Evolutionary conservation across 2,329 filamentous ascomycete genomes (phyloP), one percentile per base, ranked within the genome.

Genomic region (Lasiodiplodia theobromae): DNA sequence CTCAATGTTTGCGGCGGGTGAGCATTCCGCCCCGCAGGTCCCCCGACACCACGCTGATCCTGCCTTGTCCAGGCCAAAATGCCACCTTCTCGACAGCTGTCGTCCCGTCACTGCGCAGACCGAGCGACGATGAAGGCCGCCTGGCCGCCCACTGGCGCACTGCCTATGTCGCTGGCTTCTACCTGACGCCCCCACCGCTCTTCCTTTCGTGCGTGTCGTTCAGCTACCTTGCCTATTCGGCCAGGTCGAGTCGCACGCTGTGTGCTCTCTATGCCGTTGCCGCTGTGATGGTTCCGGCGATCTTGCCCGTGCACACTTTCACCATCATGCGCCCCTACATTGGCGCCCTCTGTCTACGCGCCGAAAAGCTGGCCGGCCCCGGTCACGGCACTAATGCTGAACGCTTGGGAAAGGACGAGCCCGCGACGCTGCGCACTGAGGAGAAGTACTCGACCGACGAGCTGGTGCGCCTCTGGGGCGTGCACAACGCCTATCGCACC

Each of bases 241-340:
- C 47, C 28, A 21, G 44, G 16, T 14, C 28, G 11, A 64, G 47
- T 7, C 47, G 60, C 44, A 21, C 37, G 28, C 47, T 64, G 18
- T 64, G 60, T 21, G 8, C 44, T 38, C 54, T 60, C 18, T 67
- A 67, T 8, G 34, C 40, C 25, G 31, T 23, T 21, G 65, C 65
- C 4, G 65, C 65, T 2, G 54, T 60, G 28, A 16, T 67, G 40
- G 53, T 67, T 21, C 65, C 65, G 6, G 54, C 65, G 12, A 51
- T 60, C 28, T 4, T 67, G 31, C 47, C 56, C 44, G 65, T 60
- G 53, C 65, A 67, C 65, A 67, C 65, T 21, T 67, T 58, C n/a
- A 18, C 34, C 28, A 28, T 58, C n/a, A 67, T 67, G 65, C 65
- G 65, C 31, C 56, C 53, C 8, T 52, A 40, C 21, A 49, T 67